A percentile compares a stretch with the other conserved stretches of the same genome.
Conservation (phyloP, 345 rosid genomes). For the Limnanthes douglasii region DNA sequence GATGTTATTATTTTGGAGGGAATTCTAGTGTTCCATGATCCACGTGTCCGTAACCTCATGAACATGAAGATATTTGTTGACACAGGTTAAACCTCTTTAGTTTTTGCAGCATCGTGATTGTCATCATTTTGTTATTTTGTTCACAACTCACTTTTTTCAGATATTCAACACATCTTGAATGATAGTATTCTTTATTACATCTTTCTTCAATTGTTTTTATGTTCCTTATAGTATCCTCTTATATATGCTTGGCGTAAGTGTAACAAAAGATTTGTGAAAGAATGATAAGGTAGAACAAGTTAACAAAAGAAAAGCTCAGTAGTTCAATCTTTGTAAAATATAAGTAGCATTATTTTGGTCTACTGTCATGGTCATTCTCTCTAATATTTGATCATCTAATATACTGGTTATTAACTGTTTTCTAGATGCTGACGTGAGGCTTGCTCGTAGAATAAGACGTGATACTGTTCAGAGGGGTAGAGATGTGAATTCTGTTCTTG, state of each 20-base stretch:
- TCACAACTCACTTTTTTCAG: not conserved
- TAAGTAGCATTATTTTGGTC: no score
- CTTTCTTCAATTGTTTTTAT: no score
- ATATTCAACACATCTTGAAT: not conserved
- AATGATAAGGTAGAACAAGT: no score
- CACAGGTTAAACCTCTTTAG: conserved; percentile 41
- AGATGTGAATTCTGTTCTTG: conserved; percentile 92
- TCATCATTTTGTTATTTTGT: not conserved
- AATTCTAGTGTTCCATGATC: conserved; percentile 90
- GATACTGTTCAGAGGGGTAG: conserved; percentile 96
- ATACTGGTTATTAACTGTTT: conserved; percentile 16
- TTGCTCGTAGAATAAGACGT: conserved; percentile 97
- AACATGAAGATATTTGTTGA: conserved; percentile 97
- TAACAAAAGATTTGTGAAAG: no score
- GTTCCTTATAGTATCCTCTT: no score
- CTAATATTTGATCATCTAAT: no score
- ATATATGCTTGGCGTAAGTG: no score
- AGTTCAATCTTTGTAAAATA: no score
- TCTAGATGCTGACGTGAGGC: conserved; percentile 99
- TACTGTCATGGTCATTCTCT: no score
- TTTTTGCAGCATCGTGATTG: conserved; percentile 6
- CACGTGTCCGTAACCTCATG: conserved; percentile 80
- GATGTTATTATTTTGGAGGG: conserved; percentile 99
- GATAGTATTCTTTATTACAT: no score
- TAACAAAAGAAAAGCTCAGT: no score